Evolutionary conservation across 805 yeast species (phyloP), one percentile per base, ranked within the genome.

Genomic region (Candida jianshihensis): DNA sequence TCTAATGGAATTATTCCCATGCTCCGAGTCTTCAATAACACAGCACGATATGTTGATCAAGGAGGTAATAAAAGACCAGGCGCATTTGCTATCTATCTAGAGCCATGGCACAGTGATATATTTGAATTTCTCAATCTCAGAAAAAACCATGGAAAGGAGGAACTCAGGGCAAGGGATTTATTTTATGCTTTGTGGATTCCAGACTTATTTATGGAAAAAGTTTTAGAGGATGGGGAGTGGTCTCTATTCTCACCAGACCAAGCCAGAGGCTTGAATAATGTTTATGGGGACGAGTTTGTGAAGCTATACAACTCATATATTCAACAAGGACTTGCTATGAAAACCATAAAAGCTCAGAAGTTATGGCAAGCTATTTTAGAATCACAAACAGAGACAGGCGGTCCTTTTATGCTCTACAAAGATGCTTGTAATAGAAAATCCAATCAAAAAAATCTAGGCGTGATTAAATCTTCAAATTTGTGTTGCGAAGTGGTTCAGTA

Each of bases 31-130:
- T 90, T 80, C 66, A 90, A 90, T 67, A 83, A 87, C 63, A 88
- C 97, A 19, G 97, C 98, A 15, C 75, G 96, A 49, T 90, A 89
- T 54, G 97, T 90, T 29, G 97, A 90, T 53, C 98, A 90, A 69
- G 98, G 98, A 44, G 97, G 97, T 38, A 90, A 90, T 64, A 89
- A 89, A 62, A 71, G 98, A 53, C 98, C 98, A 0, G 97, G 97
- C 43, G 98, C 98, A 4, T 84, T 90, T 61, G 96, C 96, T 25
- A 63, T 88, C 26, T 90, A 89, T 61, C 60, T 90, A 26, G 98
- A 90, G 63, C 97, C 98, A 38, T 90, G 98, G 98, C 98, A 90
- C 57, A 75, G 83, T 10, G 98, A 90, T 52, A 71, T 90, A 25
- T 82, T 86, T 58, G 95, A 84, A 41, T 81, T 90, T 52, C 60